Base-by-base conservation (phyloP, 2,329 filamentous ascomycete genomes). In the Coniochaeta pulveracea region DNA sequence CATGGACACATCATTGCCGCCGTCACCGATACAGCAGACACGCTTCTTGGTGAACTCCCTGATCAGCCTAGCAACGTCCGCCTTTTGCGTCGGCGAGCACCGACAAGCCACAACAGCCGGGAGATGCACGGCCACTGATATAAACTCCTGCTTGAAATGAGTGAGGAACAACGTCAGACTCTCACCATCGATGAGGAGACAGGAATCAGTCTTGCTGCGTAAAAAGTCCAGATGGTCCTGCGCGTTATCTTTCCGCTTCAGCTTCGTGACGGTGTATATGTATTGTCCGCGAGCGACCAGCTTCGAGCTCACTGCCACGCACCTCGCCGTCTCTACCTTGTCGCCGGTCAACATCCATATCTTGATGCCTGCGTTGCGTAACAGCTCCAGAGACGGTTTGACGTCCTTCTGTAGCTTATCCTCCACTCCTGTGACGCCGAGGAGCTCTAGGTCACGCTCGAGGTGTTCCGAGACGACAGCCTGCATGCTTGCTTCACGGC, bases 281-380 rank as follows among this genome's bases (percentile, higher is more conserved):
- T 89, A 91, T 57, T 98, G 93, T 2, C 89, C 89, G 40, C 91
- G 71, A 4, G 86, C 81, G 10, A 98, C 91, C 6, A 98, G 71
- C 55, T 95, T 95, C 19, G 89, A 88, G 49, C 83, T 93, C 26
- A 98, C 82, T 2, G 91, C 93, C 10, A 98, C 89, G 56, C 91
- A 98, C 22, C 91, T 79, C 11, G 91, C 91, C 10, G 91, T 98
- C 59, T 98, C 91, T 3, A 98, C 85, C 58, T 98, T 98, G 66
- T 98, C 91, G 29, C 91, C 91, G 0, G 91, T 98, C 52, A 98
- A 66, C 91, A 98, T 98, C 91, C 91, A 98, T 33, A 98, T 96
- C 57, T 96, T 96, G 60, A 98, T 91, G 17, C 91, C 91, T 0
- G 91, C 91, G 48, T 98, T 98, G 43, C 91, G 84, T 34, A 98